A percentile compares a stretch with the other conserved stretches of the same genome.
These are phyloP conservation scores for Bothriochloa decipiens DNA, from an alignment of 176 grass and related monocot species.

Conservation along the genomic window DNA sequence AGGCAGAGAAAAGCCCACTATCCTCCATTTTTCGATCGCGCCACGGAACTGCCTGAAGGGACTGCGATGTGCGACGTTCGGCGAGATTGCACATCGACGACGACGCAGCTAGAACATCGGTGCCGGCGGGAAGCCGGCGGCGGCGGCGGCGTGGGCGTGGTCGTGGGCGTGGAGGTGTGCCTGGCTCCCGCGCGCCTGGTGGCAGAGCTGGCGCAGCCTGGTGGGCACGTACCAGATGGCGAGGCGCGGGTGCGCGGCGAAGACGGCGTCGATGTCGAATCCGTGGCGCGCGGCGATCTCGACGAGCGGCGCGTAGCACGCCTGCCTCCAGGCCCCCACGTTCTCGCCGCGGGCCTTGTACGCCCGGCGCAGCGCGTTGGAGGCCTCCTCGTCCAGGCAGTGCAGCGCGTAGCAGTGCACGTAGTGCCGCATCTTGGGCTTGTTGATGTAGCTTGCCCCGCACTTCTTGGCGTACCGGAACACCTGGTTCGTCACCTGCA, in stretches of 20 bases:
- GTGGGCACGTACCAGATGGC: conserved; percentile 98
- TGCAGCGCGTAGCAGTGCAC: conserved; percentile 99
- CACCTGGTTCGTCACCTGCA: conserved; percentile 98
- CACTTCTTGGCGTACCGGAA: conserved; percentile 95
- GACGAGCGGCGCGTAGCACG: conserved; percentile 92
- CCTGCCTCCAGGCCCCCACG: conserved; percentile 91
- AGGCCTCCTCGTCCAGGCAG: conserved; percentile 91
- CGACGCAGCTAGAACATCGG: conserved; percentile 39
- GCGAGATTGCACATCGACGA: not conserved
- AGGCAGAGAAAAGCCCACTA: not conserved
- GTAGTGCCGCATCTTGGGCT: conserved; percentile 99
- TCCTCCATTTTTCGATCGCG: not conserved
- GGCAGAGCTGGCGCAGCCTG: conserved; percentile 92
- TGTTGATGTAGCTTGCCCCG: conserved; percentile 99
- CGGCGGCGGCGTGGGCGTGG: not conserved
- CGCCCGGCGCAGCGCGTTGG: conserved; percentile 71
- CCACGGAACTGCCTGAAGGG: not conserved
- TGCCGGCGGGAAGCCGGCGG: conserved; percentile 28
- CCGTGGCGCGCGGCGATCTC: conserved; percentile 80
- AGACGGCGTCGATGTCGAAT: conserved; percentile 98
- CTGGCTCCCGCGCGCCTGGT: conserved; percentile 68
- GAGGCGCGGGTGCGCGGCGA: conserved; percentile 89
- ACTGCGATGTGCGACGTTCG: not conserved
- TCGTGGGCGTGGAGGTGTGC: conserved; percentile 8
- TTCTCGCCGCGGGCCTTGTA: conserved; percentile 96